phyloP scores from a whole-genome alignment of 148 eudicot species.

The Vaccinium darrowii region DNA sequence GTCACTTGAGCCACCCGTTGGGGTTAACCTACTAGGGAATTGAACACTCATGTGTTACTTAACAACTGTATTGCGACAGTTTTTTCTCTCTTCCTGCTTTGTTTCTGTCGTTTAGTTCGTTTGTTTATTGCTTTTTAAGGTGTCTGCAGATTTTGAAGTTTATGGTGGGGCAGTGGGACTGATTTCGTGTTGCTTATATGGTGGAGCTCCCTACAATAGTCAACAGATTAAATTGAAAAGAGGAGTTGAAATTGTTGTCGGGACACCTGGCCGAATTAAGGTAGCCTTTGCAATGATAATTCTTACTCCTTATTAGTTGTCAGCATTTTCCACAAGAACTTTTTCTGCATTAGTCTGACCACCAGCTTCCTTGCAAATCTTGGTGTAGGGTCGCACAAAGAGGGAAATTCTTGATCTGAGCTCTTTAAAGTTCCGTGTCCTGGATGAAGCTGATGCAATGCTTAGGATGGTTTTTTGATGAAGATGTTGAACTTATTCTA shows the following conservation, averaged over 20 bases:
- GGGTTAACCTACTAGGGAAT: constrained; percentile 76
- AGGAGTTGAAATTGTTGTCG: constrained; percentile 84
- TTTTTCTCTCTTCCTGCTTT: background rate
- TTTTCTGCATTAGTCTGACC: background rate
- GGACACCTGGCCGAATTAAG: constrained; percentile 92
- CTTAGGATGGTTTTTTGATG: constrained; percentile 86
- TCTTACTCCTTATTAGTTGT: background rate
- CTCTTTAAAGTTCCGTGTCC: constrained; percentile 75
- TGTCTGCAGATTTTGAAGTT: constrained; percentile 60
- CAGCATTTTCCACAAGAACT: background rate
- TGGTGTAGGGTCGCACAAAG: constrained; percentile 66
- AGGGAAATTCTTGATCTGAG: constrained; percentile 72
- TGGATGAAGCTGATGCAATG: constrained; percentile 98
- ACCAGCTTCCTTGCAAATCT: background rate
- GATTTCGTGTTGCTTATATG: constrained; percentile 63
- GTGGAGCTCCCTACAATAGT: constrained; percentile 60
- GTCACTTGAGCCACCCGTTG: no score
- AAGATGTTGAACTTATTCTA: constrained; percentile 84
- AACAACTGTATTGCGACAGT: no score
- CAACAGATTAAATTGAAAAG: constrained; percentile 58
- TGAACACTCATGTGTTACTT: constrained; percentile 70
- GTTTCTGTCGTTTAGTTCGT: background rate
- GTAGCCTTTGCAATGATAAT: constrained; percentile 25
- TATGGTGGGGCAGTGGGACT: constrained; percentile 75
- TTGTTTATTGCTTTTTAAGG: constrained; percentile 32